These are phyloP conservation scores for Fusarium sp. DNA, from an alignment of 2,329 filamentous ascomycete genomes.

Conservation along the genomic window DNA sequence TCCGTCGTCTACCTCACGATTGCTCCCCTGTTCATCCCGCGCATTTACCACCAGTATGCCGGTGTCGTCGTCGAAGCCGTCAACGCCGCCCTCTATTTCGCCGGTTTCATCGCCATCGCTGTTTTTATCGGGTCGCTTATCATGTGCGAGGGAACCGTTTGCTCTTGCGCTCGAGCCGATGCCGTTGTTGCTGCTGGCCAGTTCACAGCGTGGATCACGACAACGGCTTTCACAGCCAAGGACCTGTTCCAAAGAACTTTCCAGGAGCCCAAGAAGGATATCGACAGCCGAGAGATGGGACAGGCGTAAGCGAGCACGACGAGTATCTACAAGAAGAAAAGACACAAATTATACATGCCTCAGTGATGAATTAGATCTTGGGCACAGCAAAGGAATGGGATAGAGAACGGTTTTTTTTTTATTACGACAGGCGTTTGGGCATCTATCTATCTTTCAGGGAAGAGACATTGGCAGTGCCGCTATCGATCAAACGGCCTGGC, in stretches of 20 bases:
- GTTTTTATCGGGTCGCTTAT: conserved; percentile 67
- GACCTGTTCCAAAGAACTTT: conserved; percentile 61
- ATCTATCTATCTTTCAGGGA: conserved; percentile 10
- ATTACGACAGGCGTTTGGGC: conserved; percentile 42
- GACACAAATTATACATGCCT: conserved; percentile 1
- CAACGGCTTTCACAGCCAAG: conserved; percentile 59
- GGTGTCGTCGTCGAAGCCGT: conserved; percentile 62
- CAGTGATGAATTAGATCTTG: conserved; percentile 10
- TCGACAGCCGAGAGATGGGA: conserved; percentile 52
- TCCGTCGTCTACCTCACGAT: conserved; percentile 67
- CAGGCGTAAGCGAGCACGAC: conserved; percentile 45
- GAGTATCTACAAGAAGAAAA: background rate
- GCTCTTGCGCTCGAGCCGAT: conserved; percentile 65
- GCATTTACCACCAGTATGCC: conserved; percentile 62
- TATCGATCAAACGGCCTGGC: conserved; percentile 25
- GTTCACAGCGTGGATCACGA: conserved; percentile 66
- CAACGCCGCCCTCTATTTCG: conserved; percentile 69
- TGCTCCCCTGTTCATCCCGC: conserved; percentile 59
- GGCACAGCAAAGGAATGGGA: conserved; percentile 8
- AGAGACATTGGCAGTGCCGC: conserved; percentile 26
- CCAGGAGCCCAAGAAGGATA: conserved; percentile 47
- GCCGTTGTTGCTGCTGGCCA: conserved; percentile 66
- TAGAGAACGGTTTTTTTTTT: conserved; percentile 11
- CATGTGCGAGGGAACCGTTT: conserved; percentile 70
- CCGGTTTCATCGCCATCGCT: conserved; percentile 69